Conservation (phyloP, 345 rosid species). For the Syzygium oleosum region DNA sequence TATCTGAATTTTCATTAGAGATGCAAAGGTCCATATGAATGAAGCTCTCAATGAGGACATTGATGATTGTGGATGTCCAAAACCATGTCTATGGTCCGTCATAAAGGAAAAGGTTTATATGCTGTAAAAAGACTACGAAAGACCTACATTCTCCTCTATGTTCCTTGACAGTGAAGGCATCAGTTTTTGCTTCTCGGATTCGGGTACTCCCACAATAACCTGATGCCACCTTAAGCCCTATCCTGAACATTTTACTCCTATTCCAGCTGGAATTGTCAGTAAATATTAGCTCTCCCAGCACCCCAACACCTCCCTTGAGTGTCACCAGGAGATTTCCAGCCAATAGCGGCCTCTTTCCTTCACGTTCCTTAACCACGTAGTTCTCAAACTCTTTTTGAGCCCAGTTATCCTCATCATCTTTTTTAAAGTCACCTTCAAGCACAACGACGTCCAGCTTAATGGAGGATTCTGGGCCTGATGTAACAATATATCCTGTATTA, state of each 20-base stretch:
- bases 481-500: constrained; percentile 14
- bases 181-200: constrained; percentile 28
- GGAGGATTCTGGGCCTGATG: constrained; percentile 25
- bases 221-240: constrained; percentile 29
- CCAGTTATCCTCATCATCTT: constrained; percentile 22
- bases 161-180: constrained; percentile 26
- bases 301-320: constrained; percentile 26
- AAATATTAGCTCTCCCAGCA: constrained; percentile 21
- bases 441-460: constrained; percentile 24
- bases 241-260: constrained; percentile 26
- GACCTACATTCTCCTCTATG: constrained; percentile 29
- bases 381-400: constrained; percentile 22
- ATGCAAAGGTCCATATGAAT: neutral
- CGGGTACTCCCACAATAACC: constrained; percentile 17
- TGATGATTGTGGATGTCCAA: neutral
- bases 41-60: neutral
- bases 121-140: neutral
- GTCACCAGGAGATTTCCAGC: constrained; percentile 28
- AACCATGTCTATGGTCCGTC: neutral
- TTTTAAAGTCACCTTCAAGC: constrained; percentile 32
- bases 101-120: neutral
- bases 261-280: constrained; percentile 41
- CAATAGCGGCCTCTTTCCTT: constrained; percentile 28
- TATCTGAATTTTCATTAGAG: neutral
- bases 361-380: constrained; percentile 24